Percentiles rank a stretch among this genome's conserved stretches.
phyloP scores from a whole-genome alignment of 441 rosid species.

The Mallotus repandus region DNA sequence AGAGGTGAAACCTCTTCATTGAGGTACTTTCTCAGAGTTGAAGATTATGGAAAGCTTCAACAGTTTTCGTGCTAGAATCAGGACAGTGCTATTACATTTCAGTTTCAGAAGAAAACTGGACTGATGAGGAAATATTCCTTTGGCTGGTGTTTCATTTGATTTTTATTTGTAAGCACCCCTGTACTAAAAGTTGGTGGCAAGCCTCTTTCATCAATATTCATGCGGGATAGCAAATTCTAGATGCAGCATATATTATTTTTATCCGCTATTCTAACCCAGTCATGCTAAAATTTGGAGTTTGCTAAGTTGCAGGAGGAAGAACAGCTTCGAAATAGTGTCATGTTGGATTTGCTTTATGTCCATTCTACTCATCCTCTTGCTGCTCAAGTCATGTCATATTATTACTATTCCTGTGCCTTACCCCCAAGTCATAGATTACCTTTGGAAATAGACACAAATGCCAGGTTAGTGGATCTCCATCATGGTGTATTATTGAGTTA shows the following conservation, averaged over 20 bases:
- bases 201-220: background rate
- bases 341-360: conserved; percentile 81
- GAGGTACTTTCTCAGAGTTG: no score
- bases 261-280: background rate
- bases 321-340: conserved; percentile 65
- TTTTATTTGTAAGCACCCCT: background rate
- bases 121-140: background rate
- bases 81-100: no score
- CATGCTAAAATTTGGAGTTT: conserved; percentile 18
- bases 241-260: background rate
- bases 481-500: conserved; percentile 3
- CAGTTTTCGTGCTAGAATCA: no score
- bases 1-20: no score
- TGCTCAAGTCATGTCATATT: conserved; percentile 41
- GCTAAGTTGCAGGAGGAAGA: conserved; percentile 65
- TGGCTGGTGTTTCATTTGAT: background rate
- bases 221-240: background rate
- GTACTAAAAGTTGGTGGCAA: background rate
- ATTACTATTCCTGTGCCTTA: conserved; percentile 31
- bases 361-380: conserved; percentile 65
- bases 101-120: no score
- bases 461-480: conserved; percentile 51
- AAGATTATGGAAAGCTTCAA: no score
- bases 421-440: conserved; percentile 41
- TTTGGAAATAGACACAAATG: conserved; percentile 48